Base-by-base conservation (phyloP, 768 basidiomycete genomes). In the Kockovaella imperatae region DNA sequence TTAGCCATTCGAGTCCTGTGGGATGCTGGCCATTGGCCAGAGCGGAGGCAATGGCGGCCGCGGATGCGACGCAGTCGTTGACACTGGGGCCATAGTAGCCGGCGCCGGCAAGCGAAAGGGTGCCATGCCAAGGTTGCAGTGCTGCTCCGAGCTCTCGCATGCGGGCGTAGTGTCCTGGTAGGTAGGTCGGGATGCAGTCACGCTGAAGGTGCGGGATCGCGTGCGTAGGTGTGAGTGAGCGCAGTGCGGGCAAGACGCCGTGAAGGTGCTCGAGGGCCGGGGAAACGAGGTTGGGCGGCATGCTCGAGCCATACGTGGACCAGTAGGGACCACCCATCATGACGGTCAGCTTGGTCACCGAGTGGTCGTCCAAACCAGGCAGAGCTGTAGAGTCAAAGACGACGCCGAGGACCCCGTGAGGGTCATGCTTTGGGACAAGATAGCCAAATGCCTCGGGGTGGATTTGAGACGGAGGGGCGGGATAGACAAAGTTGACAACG, bases 361-460 rank as follows among this genome's bases (percentile, higher is more conserved):
- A n/a, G 15, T 72, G 45, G 40, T 76, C 50, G 54, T 82, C 80
- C 53, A 89, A 83, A 4, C 71, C 76, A 0, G 79, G 74, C 32
- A 89, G 75, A 6, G 84, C 78, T 43, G 80, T 83, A 0, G 86
- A 86, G 68, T 97, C 93, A 72, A 96, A 96, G 10, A 96, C 40
- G 25, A 83, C 82, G 11, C 93, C 93, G 0, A 97, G 77, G 34
- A 71, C 49, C 14, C 72, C 66, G 28, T 67, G 59, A 4, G 58
- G 43, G 26, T 71, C 72, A 17, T 49, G 18, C 14, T 90, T 84
- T 0, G 91, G 89, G 44, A 95, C 78, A 62, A 99, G 83, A 74
- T 90, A 96, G 7, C 93, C 93, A 67, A 96, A 99, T 3, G 93
- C 93, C 2, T 77, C 76, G 0, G 89, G 88, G 58, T 88, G 84